A percentile compares a stretch with the other conserved stretches of the same genome.
Conservation (phyloP, 2,329 filamentous ascomycete species). For the Dothistroma septosporum region DNA sequence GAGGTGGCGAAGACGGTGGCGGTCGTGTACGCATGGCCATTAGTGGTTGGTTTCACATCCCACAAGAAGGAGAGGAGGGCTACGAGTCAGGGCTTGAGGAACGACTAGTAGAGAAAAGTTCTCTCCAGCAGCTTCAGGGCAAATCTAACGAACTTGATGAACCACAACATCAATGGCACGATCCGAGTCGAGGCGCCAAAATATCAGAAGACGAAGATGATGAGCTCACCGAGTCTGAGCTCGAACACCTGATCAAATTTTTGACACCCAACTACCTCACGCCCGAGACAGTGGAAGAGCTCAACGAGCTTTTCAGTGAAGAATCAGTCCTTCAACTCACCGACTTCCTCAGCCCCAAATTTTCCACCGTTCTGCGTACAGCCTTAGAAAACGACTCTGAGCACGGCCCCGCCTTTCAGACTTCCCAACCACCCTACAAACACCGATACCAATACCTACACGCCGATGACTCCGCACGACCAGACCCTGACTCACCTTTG, state of each 20-base stretch:
- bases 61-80: slow-evolving; percentile 87
- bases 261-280: slow-evolving; percentile 87
- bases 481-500: slow-evolving; percentile 52
- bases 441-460: slow-evolving; percentile 85
- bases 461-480: slow-evolving; percentile 10
- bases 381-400: slow-evolving; percentile 67
- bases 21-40: slow-evolving; percentile 92
- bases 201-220: slow-evolving; percentile 46
- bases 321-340: slow-evolving; percentile 80
- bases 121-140: slow-evolving; percentile 86
- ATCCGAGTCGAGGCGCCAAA: slow-evolving; percentile 35
- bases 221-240: slow-evolving; percentile 69
- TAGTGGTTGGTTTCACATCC: slow-evolving; percentile 98
- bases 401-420: slow-evolving; percentile 25
- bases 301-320: slow-evolving; percentile 74
- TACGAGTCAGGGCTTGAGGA: slow-evolving; percentile 85
- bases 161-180: slow-evolving; percentile 60
- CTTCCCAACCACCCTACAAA: slow-evolving; percentile 84
- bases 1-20: slow-evolving; percentile 62
- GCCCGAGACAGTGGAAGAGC: slow-evolving; percentile 80
- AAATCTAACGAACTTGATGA: slow-evolving; percentile 86
- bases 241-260: slow-evolving; percentile 87
- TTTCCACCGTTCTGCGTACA: slow-evolving; percentile 64
- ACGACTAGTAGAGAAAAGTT: slow-evolving; percentile 81
- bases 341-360: slow-evolving; percentile 73